Evolutionary conservation across 2,329 filamentous ascomycete genomes (phyloP).

Genomic region (Akanthomyces dipterigenus): DNA sequence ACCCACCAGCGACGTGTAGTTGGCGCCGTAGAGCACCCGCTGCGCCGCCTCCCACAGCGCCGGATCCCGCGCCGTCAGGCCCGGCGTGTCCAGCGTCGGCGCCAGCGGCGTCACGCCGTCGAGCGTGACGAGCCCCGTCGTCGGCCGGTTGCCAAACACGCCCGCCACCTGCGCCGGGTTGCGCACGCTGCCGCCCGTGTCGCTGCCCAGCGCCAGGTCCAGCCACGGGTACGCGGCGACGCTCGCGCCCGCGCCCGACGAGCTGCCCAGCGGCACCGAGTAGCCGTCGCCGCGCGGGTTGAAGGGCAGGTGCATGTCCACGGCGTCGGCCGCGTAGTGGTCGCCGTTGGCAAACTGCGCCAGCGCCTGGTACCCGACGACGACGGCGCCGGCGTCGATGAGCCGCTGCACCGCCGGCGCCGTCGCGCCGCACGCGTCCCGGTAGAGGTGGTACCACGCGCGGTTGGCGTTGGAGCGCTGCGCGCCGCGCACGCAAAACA

Average conservation of each 20-base stretch:
- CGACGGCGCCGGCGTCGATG: conserved; percentile 47
- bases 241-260: conserved; percentile 17
- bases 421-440: conserved; percentile 36
- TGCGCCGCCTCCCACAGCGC: conserved; percentile 9
- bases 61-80: conserved; percentile 13
- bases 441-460: conserved; percentile 48
- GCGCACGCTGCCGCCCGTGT: conserved; percentile 18
- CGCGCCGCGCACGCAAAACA: conserved; percentile 46
- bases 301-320: conserved; percentile 18
- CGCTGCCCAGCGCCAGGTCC: conserved; percentile 18
- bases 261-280: conserved; percentile 16
- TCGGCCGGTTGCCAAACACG: conserved; percentile 15
- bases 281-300: conserved; percentile 22
- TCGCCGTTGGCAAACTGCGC: conserved; percentile 34
- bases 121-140: conserved; percentile 11
- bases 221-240: conserved; percentile 20
- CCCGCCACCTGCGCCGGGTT: conserved; percentile 12
- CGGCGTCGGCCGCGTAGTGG: conserved; percentile 37
- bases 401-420: conserved; percentile 45
- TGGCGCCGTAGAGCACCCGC: not conserved
- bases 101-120: conserved; percentile 12
- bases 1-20: not conserved
- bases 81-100: conserved; percentile 13
- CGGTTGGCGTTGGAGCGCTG: conserved; percentile 46
- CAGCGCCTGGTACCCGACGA: conserved; percentile 37